These are phyloP conservation scores for Talaromyces pinophilus DNA, from an alignment of 2,329 filamentous ascomycete genomes.

Conservation along the genomic window DNA sequence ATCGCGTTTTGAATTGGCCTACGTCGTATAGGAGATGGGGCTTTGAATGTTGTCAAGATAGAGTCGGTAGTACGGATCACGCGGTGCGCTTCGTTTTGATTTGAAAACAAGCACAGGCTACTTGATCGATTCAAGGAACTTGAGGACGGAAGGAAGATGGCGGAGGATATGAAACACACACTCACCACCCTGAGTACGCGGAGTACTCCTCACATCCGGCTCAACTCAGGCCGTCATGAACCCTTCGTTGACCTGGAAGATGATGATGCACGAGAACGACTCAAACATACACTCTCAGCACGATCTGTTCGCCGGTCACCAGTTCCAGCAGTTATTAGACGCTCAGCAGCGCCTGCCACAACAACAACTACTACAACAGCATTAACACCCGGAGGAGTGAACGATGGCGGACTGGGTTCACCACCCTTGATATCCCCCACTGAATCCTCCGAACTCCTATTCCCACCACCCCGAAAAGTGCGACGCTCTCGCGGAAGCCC, in stretches of 20 bases:
- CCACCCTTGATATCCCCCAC: slow-evolving; percentile 44
- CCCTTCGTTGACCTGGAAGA: slow-evolving; percentile 45
- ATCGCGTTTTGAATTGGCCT: not conserved
- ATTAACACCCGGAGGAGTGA: slow-evolving; percentile 46
- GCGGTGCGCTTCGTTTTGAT: not conserved
- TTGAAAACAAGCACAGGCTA: not conserved
- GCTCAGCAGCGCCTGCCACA: slow-evolving; percentile 27
- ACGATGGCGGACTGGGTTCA: slow-evolving; percentile 30
- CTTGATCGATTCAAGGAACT: not conserved
- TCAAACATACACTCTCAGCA: slow-evolving; percentile 18
- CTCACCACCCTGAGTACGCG: slow-evolving; percentile 20
- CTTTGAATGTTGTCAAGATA: slow-evolving; percentile 2
- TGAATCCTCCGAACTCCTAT: slow-evolving; percentile 43
- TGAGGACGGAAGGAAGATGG: slow-evolving; percentile 9
- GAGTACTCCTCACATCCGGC: slow-evolving; percentile 60
- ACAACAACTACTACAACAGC: slow-evolving; percentile 42
- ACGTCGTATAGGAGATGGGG: slow-evolving; percentile 2
- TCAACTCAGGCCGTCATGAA: slow-evolving; percentile 63
- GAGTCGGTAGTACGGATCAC: not conserved
- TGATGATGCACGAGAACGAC: slow-evolving; percentile 25
- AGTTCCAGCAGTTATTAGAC: slow-evolving; percentile 26
- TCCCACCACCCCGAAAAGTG: slow-evolving; percentile 46
- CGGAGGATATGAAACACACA: slow-evolving; percentile 20
- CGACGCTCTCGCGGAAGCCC: slow-evolving; percentile 52
- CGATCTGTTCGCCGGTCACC: slow-evolving; percentile 19